These are phyloP conservation scores for Agarophyton chilense DNA, from an alignment of 23 red algal genomes.

Conservation along the genomic window DNA sequence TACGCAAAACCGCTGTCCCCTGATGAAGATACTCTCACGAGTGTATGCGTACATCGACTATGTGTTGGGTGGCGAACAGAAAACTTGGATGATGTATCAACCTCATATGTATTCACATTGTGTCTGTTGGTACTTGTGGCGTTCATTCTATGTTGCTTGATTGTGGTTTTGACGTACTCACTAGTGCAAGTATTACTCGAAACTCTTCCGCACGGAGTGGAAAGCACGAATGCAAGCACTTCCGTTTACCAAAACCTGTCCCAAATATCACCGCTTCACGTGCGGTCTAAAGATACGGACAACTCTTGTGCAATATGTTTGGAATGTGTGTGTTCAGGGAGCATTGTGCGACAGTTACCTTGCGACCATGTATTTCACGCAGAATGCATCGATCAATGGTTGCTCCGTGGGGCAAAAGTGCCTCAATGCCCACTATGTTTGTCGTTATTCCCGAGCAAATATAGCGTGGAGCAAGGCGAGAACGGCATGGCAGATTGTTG, in stretches of 20 bases:
- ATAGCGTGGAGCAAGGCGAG: background rate
- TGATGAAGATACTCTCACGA: background rate
- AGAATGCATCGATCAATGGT: slow-evolving; percentile 23
- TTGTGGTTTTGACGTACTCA: background rate
- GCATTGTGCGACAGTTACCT: background rate
- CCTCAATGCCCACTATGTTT: slow-evolving; percentile 2
- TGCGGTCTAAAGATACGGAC: background rate
- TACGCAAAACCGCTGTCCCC: background rate
- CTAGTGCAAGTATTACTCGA: slow-evolving; percentile 5
- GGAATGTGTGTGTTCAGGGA: background rate
- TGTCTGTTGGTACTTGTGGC: background rate
- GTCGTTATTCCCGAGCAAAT: background rate
- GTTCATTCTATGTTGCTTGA: background rate
- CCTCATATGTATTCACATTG: background rate
- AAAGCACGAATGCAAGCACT: background rate
- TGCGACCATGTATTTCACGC: slow-evolving; percentile 31
- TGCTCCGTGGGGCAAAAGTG: background rate
- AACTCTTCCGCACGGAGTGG: background rate
- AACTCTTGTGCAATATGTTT: slow-evolving; percentile 21
- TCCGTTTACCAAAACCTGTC: background rate
- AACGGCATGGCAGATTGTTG: background rate
- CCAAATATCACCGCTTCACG: background rate
- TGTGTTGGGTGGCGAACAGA: background rate
- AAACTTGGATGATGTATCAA: background rate
- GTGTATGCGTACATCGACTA: background rate